Base-by-base conservation (phyloP, 2,329 filamentous ascomycete genomes). In the Immersiporthe knoxdaviesiana region DNA sequence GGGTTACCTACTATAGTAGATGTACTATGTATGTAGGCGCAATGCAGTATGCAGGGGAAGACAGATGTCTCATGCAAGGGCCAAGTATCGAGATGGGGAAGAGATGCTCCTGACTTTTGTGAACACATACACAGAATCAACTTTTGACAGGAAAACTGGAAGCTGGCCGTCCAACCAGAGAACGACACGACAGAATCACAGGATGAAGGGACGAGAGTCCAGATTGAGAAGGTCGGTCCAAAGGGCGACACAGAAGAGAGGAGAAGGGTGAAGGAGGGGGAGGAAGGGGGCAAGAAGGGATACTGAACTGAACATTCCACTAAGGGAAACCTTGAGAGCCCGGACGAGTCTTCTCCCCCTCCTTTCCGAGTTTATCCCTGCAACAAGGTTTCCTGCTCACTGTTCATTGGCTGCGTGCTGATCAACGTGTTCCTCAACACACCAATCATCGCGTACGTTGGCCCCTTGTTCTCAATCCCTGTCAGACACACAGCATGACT, bases 391-490 rank as follows among this genome's bases (percentile, higher is more conserved):
- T 47, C n/a, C 18, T 44, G 39, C 50, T 44, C 47, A 32, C 63
- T 2, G 50, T 11, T 58, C 32, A 70, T 66, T 66, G 66, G 69
- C 47, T 63, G 56, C 24, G 18, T 54, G 35, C 32, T 30, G 7
- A 52, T 35, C 47, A 50, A 7, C 32, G 11, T n/a, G 59, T 44
- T 41, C 50, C 1, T 66, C 63, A 41, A 59, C 12, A 32, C 44
- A 32, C 69, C 69, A 70, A 70, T 70, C 66, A 70, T 69, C 69
- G 61, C 66, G 66, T 70, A 39, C 50, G 3, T 24, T 6, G 6
- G 2, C 11, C 50, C 59, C 58, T 16, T 47, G 37, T 50, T 27
- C 68, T 16, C 47, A 5, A 32, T n/a, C 54, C 54, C 7, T 47
- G 44, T 47, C 44, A 47, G 18, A n/a, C 44, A n/a, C 44, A 47